These are phyloP conservation scores for Holtermannia corniformis DNA, from an alignment of 768 basidiomycete species.

Conservation along the genomic window DNA sequence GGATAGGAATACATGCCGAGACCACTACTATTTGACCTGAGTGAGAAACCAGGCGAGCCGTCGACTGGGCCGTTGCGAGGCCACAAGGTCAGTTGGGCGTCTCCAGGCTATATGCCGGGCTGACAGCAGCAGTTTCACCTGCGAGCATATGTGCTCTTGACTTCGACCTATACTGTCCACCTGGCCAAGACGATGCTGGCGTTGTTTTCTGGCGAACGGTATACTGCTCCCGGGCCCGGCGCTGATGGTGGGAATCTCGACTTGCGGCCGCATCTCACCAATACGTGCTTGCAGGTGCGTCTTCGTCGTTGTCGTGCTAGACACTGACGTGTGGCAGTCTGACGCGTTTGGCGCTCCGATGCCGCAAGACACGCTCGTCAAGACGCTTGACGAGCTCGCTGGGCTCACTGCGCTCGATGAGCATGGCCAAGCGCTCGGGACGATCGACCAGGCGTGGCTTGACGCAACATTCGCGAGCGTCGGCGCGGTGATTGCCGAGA, in stretches of 20 bases:
- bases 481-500: conserved; percentile 59
- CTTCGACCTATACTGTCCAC: conserved; percentile 67
- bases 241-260: conserved; percentile 41
- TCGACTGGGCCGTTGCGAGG: conserved; percentile 35
- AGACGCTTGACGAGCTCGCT: conserved; percentile 67
- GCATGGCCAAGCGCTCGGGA: conserved; percentile 10
- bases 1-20: conserved; percentile 70
- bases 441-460: conserved; percentile 44
- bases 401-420: conserved; percentile 42
- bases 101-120: neutral
- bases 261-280: conserved; percentile 74
- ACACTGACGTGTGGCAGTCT: conserved; percentile 7
- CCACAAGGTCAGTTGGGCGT: conserved; percentile 24
- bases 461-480: conserved; percentile 55
- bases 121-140: conserved; percentile 68
- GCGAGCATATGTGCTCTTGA: conserved; percentile 58
- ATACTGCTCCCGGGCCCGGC: conserved; percentile 45
- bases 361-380: conserved; percentile 48
- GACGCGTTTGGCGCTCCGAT: conserved; percentile 54
- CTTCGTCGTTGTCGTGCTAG: neutral
- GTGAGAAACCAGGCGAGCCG: conserved; percentile 42
- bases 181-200: conserved; percentile 75
- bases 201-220: conserved; percentile 72
- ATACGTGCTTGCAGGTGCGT: conserved; percentile 69
- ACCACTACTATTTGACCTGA: conserved; percentile 66